phyloP scores from a whole-genome alignment of 805 yeast species.

The Wickerhamiella azyma region DNA sequence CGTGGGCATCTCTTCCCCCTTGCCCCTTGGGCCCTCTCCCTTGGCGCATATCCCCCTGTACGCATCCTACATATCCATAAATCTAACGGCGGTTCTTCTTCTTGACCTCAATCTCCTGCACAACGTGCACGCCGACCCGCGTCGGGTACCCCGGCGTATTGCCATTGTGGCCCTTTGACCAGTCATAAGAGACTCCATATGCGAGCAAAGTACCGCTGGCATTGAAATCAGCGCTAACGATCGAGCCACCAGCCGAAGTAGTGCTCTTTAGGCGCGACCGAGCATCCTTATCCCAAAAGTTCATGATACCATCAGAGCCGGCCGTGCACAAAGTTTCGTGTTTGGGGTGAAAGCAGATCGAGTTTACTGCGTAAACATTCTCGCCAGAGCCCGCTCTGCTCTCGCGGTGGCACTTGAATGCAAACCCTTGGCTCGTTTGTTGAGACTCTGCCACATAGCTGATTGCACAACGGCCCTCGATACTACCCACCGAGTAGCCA shows the following conservation, averaged over 20 bases:
- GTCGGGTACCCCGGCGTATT: conserved; percentile 66
- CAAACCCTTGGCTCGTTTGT: conserved; percentile 52
- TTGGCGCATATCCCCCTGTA: too few relatives aligned
- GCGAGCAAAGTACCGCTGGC: conserved; percentile 75
- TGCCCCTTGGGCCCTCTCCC: too few relatives aligned
- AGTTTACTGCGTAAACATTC: conserved; percentile 63
- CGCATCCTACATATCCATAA: too few relatives aligned
- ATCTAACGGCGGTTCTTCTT: conserved; percentile 12
- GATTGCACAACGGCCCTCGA: conserved; percentile 92
- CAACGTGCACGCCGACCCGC: conserved; percentile 67
- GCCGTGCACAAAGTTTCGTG: conserved; percentile 89
- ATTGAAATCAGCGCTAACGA: conserved; percentile 70
- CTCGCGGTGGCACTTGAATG: conserved; percentile 91
- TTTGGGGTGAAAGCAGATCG: conserved; percentile 74
- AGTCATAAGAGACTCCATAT: conserved; percentile 84
- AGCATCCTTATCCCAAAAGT: conserved; percentile 93
- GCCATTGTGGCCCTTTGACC: conserved; percentile 72
- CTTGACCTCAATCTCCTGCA: conserved; percentile 75
- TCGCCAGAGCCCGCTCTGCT: conserved; percentile 40
- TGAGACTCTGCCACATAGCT: conserved; percentile 66
- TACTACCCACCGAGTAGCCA: conserved; percentile 84
- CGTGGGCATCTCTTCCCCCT: too few relatives aligned
- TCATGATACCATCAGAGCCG: conserved; percentile 87
- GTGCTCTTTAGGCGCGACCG: conserved; percentile 77
- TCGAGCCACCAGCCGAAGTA: conserved; percentile 39